Evolutionary conservation across 305 asterid species (phyloP).

Genomic region (Rubia balearica): DNA sequence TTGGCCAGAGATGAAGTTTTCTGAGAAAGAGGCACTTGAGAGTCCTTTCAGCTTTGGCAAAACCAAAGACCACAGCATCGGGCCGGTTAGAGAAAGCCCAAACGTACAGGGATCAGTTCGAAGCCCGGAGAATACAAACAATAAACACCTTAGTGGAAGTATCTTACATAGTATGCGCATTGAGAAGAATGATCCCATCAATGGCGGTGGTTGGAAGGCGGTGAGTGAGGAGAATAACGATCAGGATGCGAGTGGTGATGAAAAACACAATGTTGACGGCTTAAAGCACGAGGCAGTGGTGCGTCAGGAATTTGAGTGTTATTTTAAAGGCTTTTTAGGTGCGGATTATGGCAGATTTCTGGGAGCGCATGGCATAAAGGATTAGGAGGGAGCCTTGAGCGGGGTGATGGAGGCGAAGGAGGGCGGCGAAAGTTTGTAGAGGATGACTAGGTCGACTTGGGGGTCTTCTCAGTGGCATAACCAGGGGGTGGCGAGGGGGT

Average conservation of each 20-base stretch:
- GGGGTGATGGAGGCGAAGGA: slow-evolving; percentile 63
- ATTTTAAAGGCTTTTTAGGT: slow-evolving; percentile 40
- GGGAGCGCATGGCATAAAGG: slow-evolving; percentile 59
- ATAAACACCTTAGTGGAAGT: slow-evolving; percentile 91
- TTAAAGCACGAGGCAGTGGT: slow-evolving; percentile 64
- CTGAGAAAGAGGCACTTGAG: slow-evolving; percentile 79
- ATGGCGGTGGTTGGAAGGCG: slow-evolving; percentile 62
- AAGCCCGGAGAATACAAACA: slow-evolving; percentile 62
- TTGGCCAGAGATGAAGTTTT: slow-evolving; percentile 91
- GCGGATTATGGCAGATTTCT: slow-evolving; percentile 26
- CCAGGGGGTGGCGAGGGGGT: no score
- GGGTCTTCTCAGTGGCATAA: no score
- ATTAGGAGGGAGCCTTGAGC: slow-evolving; percentile 67
- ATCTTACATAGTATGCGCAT: slow-evolving; percentile 74
- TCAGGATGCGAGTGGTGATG: slow-evolving; percentile 77
- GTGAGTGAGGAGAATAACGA: slow-evolving; percentile 76
- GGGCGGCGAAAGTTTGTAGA: slow-evolving; percentile 55
- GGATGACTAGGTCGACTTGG: slow-evolving; percentile 66
- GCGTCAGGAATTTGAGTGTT: slow-evolving; percentile 63
- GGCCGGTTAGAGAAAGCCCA: slow-evolving; percentile 91
- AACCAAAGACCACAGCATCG: slow-evolving; percentile 78
- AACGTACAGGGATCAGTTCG: slow-evolving; percentile 55
- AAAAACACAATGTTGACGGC: slow-evolving; percentile 61
- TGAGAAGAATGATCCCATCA: slow-evolving; percentile 72
- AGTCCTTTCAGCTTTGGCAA: slow-evolving; percentile 81